Evolutionary conservation across 2,329 filamentous ascomycete genomes (phyloP).

Genomic region (Thelonectria rubi): DNA sequence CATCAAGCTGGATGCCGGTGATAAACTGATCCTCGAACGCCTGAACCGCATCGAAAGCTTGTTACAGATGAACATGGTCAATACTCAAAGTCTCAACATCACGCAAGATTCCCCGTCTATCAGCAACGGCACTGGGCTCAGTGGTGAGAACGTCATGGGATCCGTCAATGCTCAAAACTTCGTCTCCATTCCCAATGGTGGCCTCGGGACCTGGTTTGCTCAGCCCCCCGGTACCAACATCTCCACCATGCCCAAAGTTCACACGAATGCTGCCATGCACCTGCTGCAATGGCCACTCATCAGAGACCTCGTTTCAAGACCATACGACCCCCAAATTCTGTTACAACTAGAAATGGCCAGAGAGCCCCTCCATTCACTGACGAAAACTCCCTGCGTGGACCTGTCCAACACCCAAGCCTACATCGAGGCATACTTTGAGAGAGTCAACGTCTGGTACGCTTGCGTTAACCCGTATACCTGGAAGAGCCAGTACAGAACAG

Average conservation of each 20-base stretch:
- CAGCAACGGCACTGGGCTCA: slow-evolving; percentile 69
- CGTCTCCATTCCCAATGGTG: slow-evolving; percentile 67
- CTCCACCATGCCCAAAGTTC: slow-evolving; percentile 85
- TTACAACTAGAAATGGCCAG: slow-evolving; percentile 83
- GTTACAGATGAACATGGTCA: slow-evolving; percentile 74
- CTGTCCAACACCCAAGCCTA: slow-evolving; percentile 78
- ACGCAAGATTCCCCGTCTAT: slow-evolving; percentile 71
- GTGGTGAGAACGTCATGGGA: slow-evolving; percentile 63
- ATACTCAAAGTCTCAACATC: slow-evolving; percentile 60
- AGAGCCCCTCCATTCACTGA: slow-evolving; percentile 74
- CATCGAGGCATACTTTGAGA: slow-evolving; percentile 81
- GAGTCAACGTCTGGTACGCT: slow-evolving; percentile 86
- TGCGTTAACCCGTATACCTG: slow-evolving; percentile 86
- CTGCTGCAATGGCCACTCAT: slow-evolving; percentile 84
- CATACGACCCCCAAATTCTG: slow-evolving; percentile 83
- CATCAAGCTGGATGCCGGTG: slow-evolving; percentile 86
- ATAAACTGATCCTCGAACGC: slow-evolving; percentile 85
- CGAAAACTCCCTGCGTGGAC: slow-evolving; percentile 73
- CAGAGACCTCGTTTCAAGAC: slow-evolving; percentile 77
- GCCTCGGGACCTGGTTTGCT: slow-evolving; percentile 76
- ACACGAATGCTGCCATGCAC: slow-evolving; percentile 82
- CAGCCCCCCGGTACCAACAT: slow-evolving; percentile 68
- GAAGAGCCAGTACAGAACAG: slow-evolving; percentile 78
- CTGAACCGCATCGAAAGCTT: slow-evolving; percentile 80
- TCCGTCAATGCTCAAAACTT: slow-evolving; percentile 54